Evolutionary conservation across 2,329 filamentous ascomycete genomes (phyloP).

Genomic region (Curvularia sp.): DNA sequence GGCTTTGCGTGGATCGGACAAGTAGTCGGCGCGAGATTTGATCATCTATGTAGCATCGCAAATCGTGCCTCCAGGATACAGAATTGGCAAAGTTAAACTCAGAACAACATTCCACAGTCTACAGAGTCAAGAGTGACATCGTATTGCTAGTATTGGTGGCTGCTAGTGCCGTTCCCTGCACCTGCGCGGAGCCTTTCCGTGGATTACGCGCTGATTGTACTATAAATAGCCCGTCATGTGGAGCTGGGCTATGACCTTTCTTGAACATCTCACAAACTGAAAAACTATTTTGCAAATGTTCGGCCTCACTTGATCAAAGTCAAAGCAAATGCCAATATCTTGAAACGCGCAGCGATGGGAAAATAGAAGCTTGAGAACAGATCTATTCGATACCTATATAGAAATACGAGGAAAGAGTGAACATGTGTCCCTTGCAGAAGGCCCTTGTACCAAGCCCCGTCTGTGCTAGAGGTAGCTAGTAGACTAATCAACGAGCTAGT

Average conservation of each 20-base stretch:
- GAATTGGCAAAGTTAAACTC: not conserved
- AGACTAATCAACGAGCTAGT: constrained; percentile 17
- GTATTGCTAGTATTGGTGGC: constrained; percentile 17
- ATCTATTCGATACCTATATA: not conserved
- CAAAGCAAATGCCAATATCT: not conserved
- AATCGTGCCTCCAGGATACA: not conserved
- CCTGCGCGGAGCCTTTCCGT: constrained; percentile 3
- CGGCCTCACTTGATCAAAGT: not conserved
- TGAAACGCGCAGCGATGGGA: constrained; percentile 5
- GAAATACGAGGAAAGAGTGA: constrained; percentile 15
- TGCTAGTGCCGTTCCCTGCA: constrained; percentile 8
- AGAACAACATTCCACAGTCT: not conserved
- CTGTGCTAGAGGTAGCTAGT: constrained; percentile 16
- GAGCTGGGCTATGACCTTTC: constrained; percentile 3
- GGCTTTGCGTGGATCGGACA: not conserved
- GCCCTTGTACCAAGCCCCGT: constrained; percentile 15
- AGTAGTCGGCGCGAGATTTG: constrained; percentile 4
- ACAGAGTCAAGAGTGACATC: constrained; percentile 7
- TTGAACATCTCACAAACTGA: constrained; percentile 4
- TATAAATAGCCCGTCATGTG: constrained; percentile 24
- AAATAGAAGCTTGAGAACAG: constrained; percentile 12
- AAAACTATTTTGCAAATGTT: not conserved
- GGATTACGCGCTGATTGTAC: constrained; percentile 14
- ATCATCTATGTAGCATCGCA: not conserved
- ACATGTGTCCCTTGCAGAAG: constrained; percentile 6